Conservation (phyloP, 495 filamentous ascomycete genomes). For the Trichoderma erinaceum region DNA sequence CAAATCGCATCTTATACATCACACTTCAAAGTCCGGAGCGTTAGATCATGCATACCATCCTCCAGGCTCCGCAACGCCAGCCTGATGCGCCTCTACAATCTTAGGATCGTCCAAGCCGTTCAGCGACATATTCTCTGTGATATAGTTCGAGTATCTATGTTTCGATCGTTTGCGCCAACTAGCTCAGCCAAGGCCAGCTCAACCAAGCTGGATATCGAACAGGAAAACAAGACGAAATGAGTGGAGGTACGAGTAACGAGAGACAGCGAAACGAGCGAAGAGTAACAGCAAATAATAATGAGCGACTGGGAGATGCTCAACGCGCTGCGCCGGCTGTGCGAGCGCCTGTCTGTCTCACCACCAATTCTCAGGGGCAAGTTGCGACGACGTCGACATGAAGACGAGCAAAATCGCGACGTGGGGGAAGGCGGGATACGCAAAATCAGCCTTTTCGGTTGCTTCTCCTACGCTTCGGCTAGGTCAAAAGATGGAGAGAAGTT, state of each 20-base stretch:
- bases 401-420: slow-evolving; percentile 1
- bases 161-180: slow-evolving; percentile 17
- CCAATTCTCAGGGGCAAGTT: slow-evolving; percentile 9
- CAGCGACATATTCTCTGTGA: slow-evolving; percentile 67
- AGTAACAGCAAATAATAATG: too few species aligned
- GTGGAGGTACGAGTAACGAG: background rate
- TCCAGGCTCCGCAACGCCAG: slow-evolving; percentile 73
- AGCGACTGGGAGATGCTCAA: background rate
- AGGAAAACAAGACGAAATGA: background rate
- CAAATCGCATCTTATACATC: background rate
- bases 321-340: background rate
- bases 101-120: slow-evolving; percentile 86
- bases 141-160: background rate
- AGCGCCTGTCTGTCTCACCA: background rate
- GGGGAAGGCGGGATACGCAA: background rate
- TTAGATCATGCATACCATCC: slow-evolving; percentile 70
- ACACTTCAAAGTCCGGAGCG: background rate
- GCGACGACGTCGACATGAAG: slow-evolving; percentile 4
- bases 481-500: background rate
- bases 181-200: slow-evolving; percentile 5
- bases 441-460: too few species aligned
- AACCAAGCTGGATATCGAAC: background rate
- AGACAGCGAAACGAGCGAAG: background rate
- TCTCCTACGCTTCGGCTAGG: too few species aligned
- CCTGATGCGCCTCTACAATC: slow-evolving; percentile 78